These are phyloP conservation scores for Trametes meyenii DNA, from an alignment of 768 basidiomycete species.

Conservation along the genomic window DNA sequence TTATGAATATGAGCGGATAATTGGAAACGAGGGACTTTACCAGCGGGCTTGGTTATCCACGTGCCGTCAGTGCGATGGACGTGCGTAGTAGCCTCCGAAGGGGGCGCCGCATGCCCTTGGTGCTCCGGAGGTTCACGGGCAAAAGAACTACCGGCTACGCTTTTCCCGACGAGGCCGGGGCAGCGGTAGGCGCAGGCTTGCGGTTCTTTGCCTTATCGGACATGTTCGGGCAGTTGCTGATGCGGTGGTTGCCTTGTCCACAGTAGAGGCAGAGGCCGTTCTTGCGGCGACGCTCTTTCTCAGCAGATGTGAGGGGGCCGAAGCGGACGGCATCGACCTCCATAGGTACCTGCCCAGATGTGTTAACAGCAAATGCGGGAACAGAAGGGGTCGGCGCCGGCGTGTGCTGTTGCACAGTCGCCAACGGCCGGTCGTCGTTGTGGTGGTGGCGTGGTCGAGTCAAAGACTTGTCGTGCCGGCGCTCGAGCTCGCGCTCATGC, in stretches of 20 bases:
- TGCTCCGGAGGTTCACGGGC: conserved; percentile 26
- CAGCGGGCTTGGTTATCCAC: conserved; percentile 9
- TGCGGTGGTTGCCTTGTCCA: conserved; percentile 34
- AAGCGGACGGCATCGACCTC: conserved; percentile 26
- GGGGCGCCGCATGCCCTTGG: conserved; percentile 10
- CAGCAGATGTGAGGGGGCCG: conserved; percentile 34
- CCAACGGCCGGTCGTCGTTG: background rate
- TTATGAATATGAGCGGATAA: conserved; percentile 13
- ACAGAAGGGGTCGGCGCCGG: background rate
- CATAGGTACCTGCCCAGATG: too few species aligned
- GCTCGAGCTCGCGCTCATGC: conserved; percentile 6
- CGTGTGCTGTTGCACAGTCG: background rate
- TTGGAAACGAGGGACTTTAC: background rate
- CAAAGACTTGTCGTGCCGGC: background rate
- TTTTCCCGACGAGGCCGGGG: conserved; percentile 30
- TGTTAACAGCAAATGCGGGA: too few species aligned
- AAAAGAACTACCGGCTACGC: conserved; percentile 28
- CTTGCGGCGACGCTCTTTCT: conserved; percentile 29
- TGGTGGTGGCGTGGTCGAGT: background rate
- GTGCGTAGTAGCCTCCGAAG: conserved; percentile 9
- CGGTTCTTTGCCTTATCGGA: conserved; percentile 23
- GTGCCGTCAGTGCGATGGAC: conserved; percentile 6
- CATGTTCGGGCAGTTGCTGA: conserved; percentile 34
- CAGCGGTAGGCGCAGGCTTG: conserved; percentile 2
- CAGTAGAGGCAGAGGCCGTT: conserved; percentile 42